Conservation (phyloP, 2,329 filamentous ascomycete genomes). For the Arachnomyces sp. region DNA sequence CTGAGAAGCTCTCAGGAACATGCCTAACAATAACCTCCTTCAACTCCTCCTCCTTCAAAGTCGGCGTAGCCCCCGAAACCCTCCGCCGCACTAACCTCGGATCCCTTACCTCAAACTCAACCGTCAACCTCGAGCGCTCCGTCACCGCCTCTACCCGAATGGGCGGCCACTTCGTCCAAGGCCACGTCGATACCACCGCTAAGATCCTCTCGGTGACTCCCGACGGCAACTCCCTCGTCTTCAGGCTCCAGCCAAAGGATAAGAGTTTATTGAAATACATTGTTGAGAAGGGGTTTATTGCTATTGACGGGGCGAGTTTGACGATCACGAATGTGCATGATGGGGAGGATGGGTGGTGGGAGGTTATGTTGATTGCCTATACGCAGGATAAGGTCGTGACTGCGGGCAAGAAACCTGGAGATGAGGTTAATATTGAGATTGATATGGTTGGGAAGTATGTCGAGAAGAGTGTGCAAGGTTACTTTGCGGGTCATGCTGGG, state of each 20-base stretch:
- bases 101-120: constrained; percentile 53
- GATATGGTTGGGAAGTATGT: constrained; percentile 66
- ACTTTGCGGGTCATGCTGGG: constrained; percentile 46
- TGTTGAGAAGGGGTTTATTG: constrained; percentile 93
- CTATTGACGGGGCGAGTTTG: constrained; percentile 87
- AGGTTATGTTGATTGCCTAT: constrained; percentile 96
- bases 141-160: constrained; percentile 87
- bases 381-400: constrained; percentile 88
- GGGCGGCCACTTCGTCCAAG: constrained; percentile 97
- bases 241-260: constrained; percentile 68
- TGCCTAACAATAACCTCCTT: constrained; percentile 87
- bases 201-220: constrained; percentile 61
- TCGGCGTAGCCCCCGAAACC: constrained; percentile 91
- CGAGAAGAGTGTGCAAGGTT: constrained; percentile 74
- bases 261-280: constrained; percentile 69
- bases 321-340: constrained; percentile 85
- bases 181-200: constrained; percentile 88
- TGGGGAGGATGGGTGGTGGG: constrained; percentile 68
- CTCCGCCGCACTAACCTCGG: constrained; percentile 94
- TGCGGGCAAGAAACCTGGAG: constrained; percentile 66
- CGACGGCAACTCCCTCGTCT: constrained; percentile 84
- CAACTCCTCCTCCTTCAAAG: constrained; percentile 61
- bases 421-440: constrained; percentile 85
- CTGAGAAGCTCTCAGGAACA: constrained; percentile 44
- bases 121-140: constrained; percentile 88